Conservation (phyloP, 192 early-diverging fungal genomes). For the Bifiguratus adelaidae region DNA sequence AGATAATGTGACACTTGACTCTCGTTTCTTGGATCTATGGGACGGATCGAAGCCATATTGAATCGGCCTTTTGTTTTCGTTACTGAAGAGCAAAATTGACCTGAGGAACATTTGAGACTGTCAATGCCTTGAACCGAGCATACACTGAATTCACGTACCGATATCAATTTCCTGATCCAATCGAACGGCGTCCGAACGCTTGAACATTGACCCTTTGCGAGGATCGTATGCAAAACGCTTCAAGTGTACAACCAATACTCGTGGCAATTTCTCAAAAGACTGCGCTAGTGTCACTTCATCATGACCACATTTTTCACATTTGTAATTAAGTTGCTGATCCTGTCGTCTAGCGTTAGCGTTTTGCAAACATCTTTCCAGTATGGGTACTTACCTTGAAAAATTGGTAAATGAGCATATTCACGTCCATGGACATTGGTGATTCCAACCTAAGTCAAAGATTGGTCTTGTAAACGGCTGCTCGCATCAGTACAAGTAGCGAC, state of each 20-base stretch:
- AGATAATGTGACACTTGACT: no score
- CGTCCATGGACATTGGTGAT: neutral
- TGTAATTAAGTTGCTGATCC: conserved; percentile 2
- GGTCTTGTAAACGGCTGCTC: neutral
- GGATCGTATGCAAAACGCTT: conserved; percentile 2
- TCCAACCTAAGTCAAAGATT: neutral
- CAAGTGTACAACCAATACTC: neutral
- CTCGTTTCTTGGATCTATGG: no score
- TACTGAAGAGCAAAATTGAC: no score
- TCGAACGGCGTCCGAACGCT: no score
- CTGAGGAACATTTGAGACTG: no score
- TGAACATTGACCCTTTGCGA: no score
- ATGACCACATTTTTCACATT: conserved; percentile 2
- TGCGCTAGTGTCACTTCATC: neutral
- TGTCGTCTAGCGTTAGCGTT: neutral
- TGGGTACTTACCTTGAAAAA: neutral
- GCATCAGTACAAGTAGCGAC: neutral
- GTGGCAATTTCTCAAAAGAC: neutral
- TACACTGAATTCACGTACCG: no score
- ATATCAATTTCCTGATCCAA: no score
- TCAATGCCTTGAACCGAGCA: no score
- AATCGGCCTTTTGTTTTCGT: no score
- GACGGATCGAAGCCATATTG: no score
- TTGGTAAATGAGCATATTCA: neutral
- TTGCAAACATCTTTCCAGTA: neutral